A percentile compares a stretch with the other conserved stretches of the same genome.
These are phyloP conservation scores for Cerrena zonata DNA, from an alignment of 1,284 basidiomycete species.

Conservation along the genomic window DNA sequence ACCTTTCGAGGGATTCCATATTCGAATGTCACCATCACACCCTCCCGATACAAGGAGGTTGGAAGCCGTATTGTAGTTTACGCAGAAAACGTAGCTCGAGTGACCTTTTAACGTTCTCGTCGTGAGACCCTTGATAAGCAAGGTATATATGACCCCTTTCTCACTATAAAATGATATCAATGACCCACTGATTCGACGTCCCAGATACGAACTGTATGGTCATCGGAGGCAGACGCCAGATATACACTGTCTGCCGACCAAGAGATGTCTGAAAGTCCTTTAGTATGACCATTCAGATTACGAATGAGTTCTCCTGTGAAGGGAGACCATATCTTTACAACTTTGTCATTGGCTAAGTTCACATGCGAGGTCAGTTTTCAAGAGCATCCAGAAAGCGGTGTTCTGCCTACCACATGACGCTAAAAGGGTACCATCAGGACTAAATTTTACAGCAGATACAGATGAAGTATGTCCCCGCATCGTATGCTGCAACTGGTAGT, in stretches of 20 bases:
- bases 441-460: slow-evolving; percentile 79
- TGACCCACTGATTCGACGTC: slow-evolving; percentile 66
- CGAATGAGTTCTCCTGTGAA: slow-evolving; percentile 71
- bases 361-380: no score
- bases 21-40: slow-evolving; percentile 86
- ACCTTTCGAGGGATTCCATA: slow-evolving; percentile 88
- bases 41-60: slow-evolving; percentile 88
- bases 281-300: slow-evolving; percentile 66
- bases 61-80: slow-evolving; percentile 84
- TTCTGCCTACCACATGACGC: slow-evolving; percentile 70
- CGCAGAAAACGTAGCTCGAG: slow-evolving; percentile 83
- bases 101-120: slow-evolving; percentile 73
- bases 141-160: neutral
- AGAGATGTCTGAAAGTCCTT: slow-evolving; percentile 82
- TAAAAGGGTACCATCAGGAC: slow-evolving; percentile 73
- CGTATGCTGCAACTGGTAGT: slow-evolving; percentile 62
- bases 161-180: neutral
- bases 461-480: slow-evolving; percentile 70
- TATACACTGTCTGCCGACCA: slow-evolving; percentile 81
- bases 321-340: slow-evolving; percentile 77
- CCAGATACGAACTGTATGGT: slow-evolving; percentile 82
- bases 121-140: slow-evolving; percentile 51
- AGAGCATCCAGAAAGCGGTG: no score
- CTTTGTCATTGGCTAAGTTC: slow-evolving; percentile 69
- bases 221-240: slow-evolving; percentile 87